Evolutionary conservation across 2,329 filamentous ascomycete genomes (phyloP), one percentile per base, ranked within the genome.

Genomic region (Fusarium agapanthi): DNA sequence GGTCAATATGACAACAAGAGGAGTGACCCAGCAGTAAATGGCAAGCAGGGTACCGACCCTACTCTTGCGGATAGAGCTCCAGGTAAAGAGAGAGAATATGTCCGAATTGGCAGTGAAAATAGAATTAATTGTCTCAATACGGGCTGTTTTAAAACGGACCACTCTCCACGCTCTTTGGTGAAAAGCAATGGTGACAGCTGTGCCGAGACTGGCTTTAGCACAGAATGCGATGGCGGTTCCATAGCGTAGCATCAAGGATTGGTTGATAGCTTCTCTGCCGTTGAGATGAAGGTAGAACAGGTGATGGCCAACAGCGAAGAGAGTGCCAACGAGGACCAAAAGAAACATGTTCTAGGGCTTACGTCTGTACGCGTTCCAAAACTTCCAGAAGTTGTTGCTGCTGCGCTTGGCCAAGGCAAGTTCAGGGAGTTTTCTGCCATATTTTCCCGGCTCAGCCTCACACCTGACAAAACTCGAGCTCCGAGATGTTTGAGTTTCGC

Each of bases 401-500:
- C 18, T 4, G 24, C 32, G 48, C 9, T 51, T 22, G 0, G 12
- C 2, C 2, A 9, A 37, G 3, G 32, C 32, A 26, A 15, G 6
- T 3, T 7, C 16, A 2, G 48, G 8, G n/a, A 51, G 2, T 7
- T 22, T 10, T 7, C 1, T 26, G 13, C 9, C 16, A 22, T 14
- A 4, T 4, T 24, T 34, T 5, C 3, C 3, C 1, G 12, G 16
- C 32, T 26, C 3, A 22, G 18, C 6, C 8, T 2, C 4, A 11
- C 15, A 8, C 1, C 32, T 22, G 2, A 4, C 9, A 0, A 7
- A 7, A 26, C 2, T 2, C 0, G 3, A 15, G 48, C n/a, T 22
- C 6, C 6, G 47, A 50, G 4, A 7, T 10, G 15, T 18, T 3
- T 24, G 47, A 20, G 22, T 4, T 6, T 50, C n/a, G 3, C 30